Evolutionary conservation across 148 eudicot species (phyloP), one percentile per base, ranked within the genome.

Genomic region (Cornus florida): DNA sequence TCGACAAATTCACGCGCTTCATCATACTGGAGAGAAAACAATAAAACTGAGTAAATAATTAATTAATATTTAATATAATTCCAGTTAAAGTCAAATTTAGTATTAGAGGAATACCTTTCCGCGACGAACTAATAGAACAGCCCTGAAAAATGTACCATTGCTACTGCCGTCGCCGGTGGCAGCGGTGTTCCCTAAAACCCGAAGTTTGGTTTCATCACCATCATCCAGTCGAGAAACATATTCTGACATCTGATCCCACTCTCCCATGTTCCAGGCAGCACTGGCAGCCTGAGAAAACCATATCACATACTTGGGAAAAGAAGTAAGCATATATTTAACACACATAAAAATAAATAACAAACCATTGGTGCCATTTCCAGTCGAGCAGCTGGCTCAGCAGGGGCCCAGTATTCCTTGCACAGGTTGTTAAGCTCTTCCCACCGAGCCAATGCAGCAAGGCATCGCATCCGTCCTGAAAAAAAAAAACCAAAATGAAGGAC

Each of bases 211-310:
- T 83, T 97, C 99, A 86, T 97, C 99, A 62, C 99, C 99, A 85
- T 97, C 99, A 85, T 97, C 99, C 71, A 97, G 91, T 86, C 95
- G 86, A 79, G 92, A 87, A 68, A 94, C 98, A 74, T 97, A 97
- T 80, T 94, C 98, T 78, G 98, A 83, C 99, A 97, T 97, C 88
- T 94, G 98, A 88, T 97, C 98, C 99, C 99, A 97, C 81, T 94
- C 98, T 67, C 97, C 98, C 98, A 97, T 94, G 93, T 97, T 91
- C 98, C 98, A 97, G 8, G 99, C 99, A 86, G 99, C 97, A 81
- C 22, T 77, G 73, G 99, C 98, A 84, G 99, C 99, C 99, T 94
- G 78, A 53, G 39, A 75, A 62, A 86, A 74, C 8, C 66, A 77
- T 6, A 3, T 46, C 60, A 66, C 31, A 39, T 28, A 64, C 19